These are phyloP conservation scores for Erodium trifolium DNA, from an alignment of 441 rosid species.

Conservation along the genomic window DNA sequence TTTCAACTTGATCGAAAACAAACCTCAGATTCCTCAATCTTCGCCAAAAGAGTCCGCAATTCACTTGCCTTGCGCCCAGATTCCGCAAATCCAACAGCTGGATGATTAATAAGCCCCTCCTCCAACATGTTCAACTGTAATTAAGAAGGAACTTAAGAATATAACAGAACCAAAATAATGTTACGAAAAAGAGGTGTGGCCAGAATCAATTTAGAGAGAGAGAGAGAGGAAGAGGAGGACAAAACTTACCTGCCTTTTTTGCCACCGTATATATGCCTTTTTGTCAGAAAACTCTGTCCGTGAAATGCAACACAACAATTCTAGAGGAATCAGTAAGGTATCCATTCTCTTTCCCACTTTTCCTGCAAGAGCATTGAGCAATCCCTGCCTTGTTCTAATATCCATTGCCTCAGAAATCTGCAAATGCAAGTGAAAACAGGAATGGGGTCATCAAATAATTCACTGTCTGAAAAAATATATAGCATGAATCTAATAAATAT, in stretches of 20 bases:
- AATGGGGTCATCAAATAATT: constrained; percentile 16
- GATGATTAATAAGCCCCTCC: constrained; percentile 90
- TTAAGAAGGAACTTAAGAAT: constrained; percentile 12
- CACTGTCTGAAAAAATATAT: neutral
- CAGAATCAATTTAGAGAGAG: constrained; percentile 21
- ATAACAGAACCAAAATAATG: constrained; percentile 17
- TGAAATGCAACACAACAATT: constrained; percentile 79
- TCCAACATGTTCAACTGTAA: constrained; percentile 81
- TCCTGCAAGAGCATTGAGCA: constrained; percentile 82
- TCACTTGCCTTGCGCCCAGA: constrained; percentile 72
- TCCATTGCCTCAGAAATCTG: constrained; percentile 98
- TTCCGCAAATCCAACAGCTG: constrained; percentile 92
- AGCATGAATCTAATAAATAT: constrained; percentile 1
- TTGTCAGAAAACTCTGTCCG: constrained; percentile 95
- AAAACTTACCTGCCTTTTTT: constrained; percentile 90
- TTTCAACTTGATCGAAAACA: constrained; percentile 5
- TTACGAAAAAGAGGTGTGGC: constrained; percentile 6
- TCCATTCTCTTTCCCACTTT: constrained; percentile 97
- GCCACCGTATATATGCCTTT: constrained; percentile 95
- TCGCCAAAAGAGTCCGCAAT: constrained; percentile 75
- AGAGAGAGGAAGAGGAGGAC: constrained; percentile 9
- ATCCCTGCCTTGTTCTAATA: constrained; percentile 85
- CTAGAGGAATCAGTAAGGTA: constrained; percentile 76
- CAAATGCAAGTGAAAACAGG: constrained; percentile 10
- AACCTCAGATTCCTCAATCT: constrained; percentile 99